A percentile compares a stretch with the other conserved stretches of the same genome.
phyloP scores from a whole-genome alignment of 176 grass and related monocot genomes.

The Triticum turgidum region DNA sequence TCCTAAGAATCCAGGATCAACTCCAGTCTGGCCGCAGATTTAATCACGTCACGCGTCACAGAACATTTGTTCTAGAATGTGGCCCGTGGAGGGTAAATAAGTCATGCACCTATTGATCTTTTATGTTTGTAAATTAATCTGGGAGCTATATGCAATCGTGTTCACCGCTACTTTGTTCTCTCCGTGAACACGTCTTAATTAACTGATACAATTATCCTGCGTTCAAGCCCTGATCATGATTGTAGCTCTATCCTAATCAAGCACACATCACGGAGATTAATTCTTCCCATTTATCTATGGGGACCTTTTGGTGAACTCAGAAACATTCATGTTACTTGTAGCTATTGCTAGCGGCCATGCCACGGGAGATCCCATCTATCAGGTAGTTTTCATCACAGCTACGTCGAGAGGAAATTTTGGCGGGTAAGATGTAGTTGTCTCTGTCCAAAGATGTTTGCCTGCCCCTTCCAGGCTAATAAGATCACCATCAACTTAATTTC shows the following conservation, averaged over 20 bases:
- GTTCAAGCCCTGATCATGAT: not conserved
- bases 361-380: too few species aligned
- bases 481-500: constrained; percentile 23
- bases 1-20: not conserved
- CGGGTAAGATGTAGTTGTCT: constrained; percentile 8
- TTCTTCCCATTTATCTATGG: too few species aligned
- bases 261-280: too few species aligned
- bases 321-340: too few species aligned
- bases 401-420: not conserved
- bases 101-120: not conserved
- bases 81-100: not conserved
- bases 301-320: too few species aligned
- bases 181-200: too few species aligned
- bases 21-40: not conserved
- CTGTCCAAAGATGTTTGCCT: not conserved
- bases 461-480: constrained; percentile 1
- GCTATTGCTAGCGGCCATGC: too few species aligned
- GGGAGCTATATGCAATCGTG: not conserved
- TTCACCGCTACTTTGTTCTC: not conserved
- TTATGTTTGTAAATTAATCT: too few species aligned
- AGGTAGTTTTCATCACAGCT: constrained; percentile 31
- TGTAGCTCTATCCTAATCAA: too few species aligned
- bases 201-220: not conserved
- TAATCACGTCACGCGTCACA: not conserved
- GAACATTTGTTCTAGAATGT: not conserved